A percentile compares a stretch with the other conserved stretches of the same genome.
These are phyloP conservation scores for Favolaschia claudopus DNA, from an alignment of 768 basidiomycete species.

Conservation along the genomic window DNA sequence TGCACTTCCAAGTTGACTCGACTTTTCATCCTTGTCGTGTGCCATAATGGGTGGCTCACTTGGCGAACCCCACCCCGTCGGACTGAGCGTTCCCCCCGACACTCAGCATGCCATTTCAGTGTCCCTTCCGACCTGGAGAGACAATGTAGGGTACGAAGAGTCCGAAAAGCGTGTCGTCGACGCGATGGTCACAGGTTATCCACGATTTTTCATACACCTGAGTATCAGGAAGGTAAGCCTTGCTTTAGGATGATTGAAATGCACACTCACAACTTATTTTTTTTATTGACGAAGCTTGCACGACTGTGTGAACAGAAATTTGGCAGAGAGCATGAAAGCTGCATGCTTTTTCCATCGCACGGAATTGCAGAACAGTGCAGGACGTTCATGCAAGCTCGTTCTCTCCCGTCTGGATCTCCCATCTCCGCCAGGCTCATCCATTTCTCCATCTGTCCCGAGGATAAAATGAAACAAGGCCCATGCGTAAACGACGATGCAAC, in stretches of 20 bases:
- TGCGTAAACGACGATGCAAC: slow-evolving; percentile 33
- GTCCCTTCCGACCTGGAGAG: slow-evolving; percentile 84
- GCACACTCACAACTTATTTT: not conserved
- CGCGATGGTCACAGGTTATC: slow-evolving; percentile 89
- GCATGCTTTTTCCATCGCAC: slow-evolving; percentile 81
- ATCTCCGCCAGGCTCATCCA: slow-evolving; percentile 67
- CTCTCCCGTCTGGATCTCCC: slow-evolving; percentile 49
- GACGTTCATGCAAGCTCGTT: slow-evolving; percentile 68
- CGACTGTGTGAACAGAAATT: slow-evolving; percentile 81
- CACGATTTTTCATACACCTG: slow-evolving; percentile 91
- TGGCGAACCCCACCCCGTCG: too few species aligned
- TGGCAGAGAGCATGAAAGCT: slow-evolving; percentile 71
- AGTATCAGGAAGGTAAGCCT: slow-evolving; percentile 80
- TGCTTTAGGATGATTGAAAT: not conserved
- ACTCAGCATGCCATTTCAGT: slow-evolving; percentile 83
- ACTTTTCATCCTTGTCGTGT: not conserved
- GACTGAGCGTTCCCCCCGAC: slow-evolving; percentile 55
- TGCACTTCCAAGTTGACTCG: not conserved
- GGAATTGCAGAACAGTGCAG: slow-evolving; percentile 79
- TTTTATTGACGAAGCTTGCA: slow-evolving; percentile 65
- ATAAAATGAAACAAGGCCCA: slow-evolving; percentile 41
- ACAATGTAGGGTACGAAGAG: slow-evolving; percentile 92
- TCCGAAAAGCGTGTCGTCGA: slow-evolving; percentile 82
- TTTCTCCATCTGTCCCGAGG: slow-evolving; percentile 73
- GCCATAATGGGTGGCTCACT: slow-evolving; percentile 21